phyloP scores from a whole-genome alignment of 352 stramenopile genomes.

The Pythium dissimile region DNA sequence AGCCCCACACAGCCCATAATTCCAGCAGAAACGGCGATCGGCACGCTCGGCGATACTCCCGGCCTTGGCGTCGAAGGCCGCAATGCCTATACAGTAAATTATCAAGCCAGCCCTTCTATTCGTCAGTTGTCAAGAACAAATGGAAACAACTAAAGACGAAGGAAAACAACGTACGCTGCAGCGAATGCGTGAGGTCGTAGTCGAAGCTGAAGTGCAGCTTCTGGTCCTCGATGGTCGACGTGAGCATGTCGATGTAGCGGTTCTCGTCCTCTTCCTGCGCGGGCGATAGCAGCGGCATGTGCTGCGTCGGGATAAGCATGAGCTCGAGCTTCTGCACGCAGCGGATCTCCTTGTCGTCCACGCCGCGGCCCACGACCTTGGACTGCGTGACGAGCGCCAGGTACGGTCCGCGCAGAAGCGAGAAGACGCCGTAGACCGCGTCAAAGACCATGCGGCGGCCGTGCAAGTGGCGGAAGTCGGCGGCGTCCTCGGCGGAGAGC shows the following conservation, averaged over 20 bases:
- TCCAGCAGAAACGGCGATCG: constrained; percentile 91
- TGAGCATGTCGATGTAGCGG: constrained; percentile 51
- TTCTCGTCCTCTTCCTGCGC: constrained; percentile 51
- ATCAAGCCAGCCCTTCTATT: too few relatives aligned
- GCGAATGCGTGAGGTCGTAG: constrained; percentile 53
- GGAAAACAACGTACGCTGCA: constrained; percentile 41
- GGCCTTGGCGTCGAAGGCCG: constrained; percentile 44
- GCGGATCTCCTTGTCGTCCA: constrained; percentile 53
- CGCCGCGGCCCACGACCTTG: constrained; percentile 46
- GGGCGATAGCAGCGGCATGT: constrained; percentile 43
- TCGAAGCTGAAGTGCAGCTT: constrained; percentile 63
- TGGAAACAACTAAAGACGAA: constrained; percentile 1
- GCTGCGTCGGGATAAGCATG: constrained; percentile 41
- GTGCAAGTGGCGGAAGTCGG: constrained; percentile 61
- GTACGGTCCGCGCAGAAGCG: constrained; percentile 62
- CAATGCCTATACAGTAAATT: constrained; percentile 38
- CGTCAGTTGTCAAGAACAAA: not conserved
- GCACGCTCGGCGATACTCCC: constrained; percentile 42
- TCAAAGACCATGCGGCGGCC: constrained; percentile 73
- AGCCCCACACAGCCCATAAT: constrained; percentile 62
- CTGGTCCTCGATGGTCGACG: constrained; percentile 30
- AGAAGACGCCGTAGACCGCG: constrained; percentile 79
- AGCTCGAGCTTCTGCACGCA: constrained; percentile 48
- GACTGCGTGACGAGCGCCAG: constrained; percentile 71
- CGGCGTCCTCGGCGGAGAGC: constrained; percentile 55